A percentile compares a stretch with the other conserved stretches of the same genome.
Evolutionary conservation across 1,284 basidiomycete species (phyloP).

Genomic region (Naganishia sp.): DNA sequence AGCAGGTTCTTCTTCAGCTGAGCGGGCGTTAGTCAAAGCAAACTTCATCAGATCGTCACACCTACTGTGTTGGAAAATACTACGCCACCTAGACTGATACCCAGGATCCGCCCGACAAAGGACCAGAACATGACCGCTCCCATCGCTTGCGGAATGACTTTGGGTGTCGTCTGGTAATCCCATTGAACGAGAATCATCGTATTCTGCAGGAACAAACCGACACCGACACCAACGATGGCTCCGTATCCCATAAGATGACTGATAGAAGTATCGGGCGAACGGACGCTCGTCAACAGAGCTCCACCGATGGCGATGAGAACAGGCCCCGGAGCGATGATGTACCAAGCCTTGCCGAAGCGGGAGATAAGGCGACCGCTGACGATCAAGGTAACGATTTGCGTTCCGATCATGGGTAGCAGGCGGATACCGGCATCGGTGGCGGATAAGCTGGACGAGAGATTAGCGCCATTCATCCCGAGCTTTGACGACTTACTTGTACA

Average conservation of each 20-base stretch:
- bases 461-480: too few species aligned
- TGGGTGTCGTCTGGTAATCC: constrained; percentile 46
- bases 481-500: constrained; percentile 37
- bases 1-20: constrained; percentile 13
- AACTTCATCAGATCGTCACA: constrained; percentile 8
- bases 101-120: constrained; percentile 49
- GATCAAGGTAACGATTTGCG: constrained; percentile 50
- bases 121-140: constrained; percentile 38
- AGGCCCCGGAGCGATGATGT: constrained; percentile 47
- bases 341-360: constrained; percentile 47
- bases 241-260: constrained; percentile 48
- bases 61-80: constrained; percentile 53
- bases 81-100: constrained; percentile 49
- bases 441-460: constrained; percentile 36
- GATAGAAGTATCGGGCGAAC: constrained; percentile 28
- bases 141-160: constrained; percentile 39
- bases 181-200: constrained; percentile 50
- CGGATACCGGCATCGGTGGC: constrained; percentile 51
- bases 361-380: constrained; percentile 47
- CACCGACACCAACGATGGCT: constrained; percentile 48
- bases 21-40: background rate
- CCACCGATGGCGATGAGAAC: constrained; percentile 43
- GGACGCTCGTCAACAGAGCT: constrained; percentile 43
- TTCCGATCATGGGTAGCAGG: constrained; percentile 49
- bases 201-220: constrained; percentile 48